Evolutionary conservation across 257 asterid species (phyloP).

Genomic region (Jacaranda mimosifolia): DNA sequence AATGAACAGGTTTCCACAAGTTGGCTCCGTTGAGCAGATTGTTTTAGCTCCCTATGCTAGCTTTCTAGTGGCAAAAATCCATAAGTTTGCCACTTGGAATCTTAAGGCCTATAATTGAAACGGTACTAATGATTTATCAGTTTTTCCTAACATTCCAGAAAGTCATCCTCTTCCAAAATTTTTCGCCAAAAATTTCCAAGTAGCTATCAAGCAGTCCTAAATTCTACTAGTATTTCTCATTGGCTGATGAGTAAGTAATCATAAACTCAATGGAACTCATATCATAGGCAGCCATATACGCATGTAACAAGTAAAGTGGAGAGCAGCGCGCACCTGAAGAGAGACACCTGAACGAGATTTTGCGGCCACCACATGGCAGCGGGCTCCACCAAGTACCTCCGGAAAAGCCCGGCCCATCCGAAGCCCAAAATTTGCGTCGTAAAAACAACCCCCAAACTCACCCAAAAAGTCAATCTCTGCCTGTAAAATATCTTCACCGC

Average conservation of each 20-base stretch:
- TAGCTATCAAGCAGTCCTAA: background rate
- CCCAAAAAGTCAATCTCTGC: constrained; percentile 77
- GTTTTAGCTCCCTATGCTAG: background rate
- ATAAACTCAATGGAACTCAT: background rate
- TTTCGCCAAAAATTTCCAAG: background rate
- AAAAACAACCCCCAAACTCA: constrained; percentile 74
- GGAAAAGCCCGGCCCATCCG: constrained; percentile 93
- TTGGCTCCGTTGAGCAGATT: background rate
- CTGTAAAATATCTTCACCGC: constrained; percentile 80
- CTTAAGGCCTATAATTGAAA: background rate
- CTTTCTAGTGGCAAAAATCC: background rate
- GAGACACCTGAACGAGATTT: constrained; percentile 91
- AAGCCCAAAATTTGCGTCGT: constrained; percentile 85
- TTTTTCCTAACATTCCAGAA: background rate
- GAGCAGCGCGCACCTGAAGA: constrained; percentile 64
- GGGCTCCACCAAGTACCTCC: constrained; percentile 89
- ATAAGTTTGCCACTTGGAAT: background rate
- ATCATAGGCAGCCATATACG: background rate
- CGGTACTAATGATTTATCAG: background rate
- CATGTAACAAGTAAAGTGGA: background rate
- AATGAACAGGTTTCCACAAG: background rate
- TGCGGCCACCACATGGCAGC: constrained; percentile 99
- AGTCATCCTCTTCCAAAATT: background rate
- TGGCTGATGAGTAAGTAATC: background rate
- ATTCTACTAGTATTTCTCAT: no score